Evolutionary conservation across 208 protist species (phyloP).

Genomic region (Trypanosoma cruzi): DNA sequence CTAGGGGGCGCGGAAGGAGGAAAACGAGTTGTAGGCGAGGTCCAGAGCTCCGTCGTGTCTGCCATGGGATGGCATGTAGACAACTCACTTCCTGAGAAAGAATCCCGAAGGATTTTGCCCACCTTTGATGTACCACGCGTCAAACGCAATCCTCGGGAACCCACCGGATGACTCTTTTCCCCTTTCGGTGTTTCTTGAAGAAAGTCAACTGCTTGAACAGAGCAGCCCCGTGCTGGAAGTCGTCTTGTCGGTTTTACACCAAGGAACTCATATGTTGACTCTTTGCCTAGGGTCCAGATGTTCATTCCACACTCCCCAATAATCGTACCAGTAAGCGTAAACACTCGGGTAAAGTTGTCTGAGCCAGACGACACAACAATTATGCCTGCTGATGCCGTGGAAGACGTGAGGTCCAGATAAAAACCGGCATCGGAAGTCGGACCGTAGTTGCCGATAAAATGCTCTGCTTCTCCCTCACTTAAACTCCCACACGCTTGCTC

Average conservation of each 20-base stretch:
- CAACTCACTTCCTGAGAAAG: background rate
- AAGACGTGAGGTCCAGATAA: background rate
- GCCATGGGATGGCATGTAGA: background rate
- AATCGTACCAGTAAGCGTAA: constrained; percentile 56
- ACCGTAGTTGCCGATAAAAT: background rate
- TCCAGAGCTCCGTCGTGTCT: background rate
- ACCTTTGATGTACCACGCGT: background rate
- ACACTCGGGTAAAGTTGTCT: constrained; percentile 70
- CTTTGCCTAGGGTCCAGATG: constrained; percentile 38
- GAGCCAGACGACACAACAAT: constrained; percentile 62
- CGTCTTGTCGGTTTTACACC: constrained; percentile 35
- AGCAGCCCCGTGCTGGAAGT: constrained; percentile 18
- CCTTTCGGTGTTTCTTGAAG: background rate
- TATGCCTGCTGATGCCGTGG: constrained; percentile 18
- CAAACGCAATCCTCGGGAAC: background rate
- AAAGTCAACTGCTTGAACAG: constrained; percentile 19
- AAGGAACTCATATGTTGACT: constrained; percentile 58
- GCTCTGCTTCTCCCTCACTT: background rate
- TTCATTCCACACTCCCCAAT: constrained; percentile 85
- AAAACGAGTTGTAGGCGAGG: background rate
- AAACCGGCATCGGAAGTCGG: background rate
- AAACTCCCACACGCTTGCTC: background rate
- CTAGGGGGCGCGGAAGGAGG: background rate
- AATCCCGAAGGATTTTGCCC: background rate
- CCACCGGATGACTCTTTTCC: constrained; percentile 2